A percentile compares a stretch with the other conserved stretches of the same genome.
These are phyloP conservation scores for Purshia tridentata DNA, from an alignment of 306 rosid genomes.

Conservation along the genomic window DNA sequence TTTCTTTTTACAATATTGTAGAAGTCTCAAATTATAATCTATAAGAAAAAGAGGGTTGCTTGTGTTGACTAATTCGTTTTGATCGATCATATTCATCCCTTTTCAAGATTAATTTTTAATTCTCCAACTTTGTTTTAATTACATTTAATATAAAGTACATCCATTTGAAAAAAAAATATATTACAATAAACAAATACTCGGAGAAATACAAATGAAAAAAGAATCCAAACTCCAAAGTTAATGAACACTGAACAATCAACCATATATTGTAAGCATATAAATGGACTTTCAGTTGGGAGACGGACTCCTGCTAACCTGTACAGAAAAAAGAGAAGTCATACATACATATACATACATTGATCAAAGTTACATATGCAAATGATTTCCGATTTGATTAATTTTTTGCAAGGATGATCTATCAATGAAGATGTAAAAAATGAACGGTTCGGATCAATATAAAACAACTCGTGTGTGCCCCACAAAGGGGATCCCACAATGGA, in stretches of 20 bases:
- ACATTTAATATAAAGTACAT: background rate
- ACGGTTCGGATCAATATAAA: too few relatives aligned
- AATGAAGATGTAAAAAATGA: too few relatives aligned
- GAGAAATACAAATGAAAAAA: constrained; percentile 7
- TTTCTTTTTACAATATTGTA: too few relatives aligned
- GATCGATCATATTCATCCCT: background rate
- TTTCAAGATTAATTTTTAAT: background rate
- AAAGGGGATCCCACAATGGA: too few relatives aligned
- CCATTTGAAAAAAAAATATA: background rate
- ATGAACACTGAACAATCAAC: background rate
- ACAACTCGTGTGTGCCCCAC: too few relatives aligned
- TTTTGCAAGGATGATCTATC: too few relatives aligned
- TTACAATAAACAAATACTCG: background rate
- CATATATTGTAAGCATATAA: background rate
- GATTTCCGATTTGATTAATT: too few relatives aligned
- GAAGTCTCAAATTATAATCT: too few relatives aligned
- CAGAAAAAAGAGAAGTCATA: constrained; percentile 9
- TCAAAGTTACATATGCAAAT: too few relatives aligned
- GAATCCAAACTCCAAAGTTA: constrained; percentile 9
- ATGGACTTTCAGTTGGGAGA: constrained; percentile 5
- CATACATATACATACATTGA: too few relatives aligned
- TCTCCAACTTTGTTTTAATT: background rate
- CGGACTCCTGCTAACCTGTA: constrained; percentile 6
- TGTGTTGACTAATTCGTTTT: too few relatives aligned
- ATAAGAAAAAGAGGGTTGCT: too few relatives aligned